phyloP scores from a whole-genome alignment of 2,329 filamentous ascomycete species.

The Periglandula ipomoeae region DNA sequence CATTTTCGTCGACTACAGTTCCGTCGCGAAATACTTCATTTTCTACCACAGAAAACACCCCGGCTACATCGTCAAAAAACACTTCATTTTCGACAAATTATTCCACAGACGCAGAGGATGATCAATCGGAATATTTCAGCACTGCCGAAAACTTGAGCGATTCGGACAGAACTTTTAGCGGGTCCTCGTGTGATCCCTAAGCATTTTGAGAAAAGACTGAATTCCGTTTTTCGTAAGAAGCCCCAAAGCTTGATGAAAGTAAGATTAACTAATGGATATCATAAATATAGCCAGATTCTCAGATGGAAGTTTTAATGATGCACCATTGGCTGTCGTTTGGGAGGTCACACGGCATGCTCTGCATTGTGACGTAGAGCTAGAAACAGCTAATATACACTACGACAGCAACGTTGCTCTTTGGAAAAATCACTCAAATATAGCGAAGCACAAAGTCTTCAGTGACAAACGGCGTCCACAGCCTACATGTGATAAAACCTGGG shows the following conservation, averaged over 20 bases:
- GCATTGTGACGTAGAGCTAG: constrained; percentile 33
- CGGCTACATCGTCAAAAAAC: constrained; percentile 4
- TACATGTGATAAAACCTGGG: constrained; percentile 36
- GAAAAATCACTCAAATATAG: constrained; percentile 33
- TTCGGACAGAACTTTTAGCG: not conserved
- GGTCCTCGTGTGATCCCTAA: not conserved
- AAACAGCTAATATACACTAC: constrained; percentile 26
- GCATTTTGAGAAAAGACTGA: constrained; percentile 19
- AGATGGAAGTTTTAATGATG: constrained; percentile 26
- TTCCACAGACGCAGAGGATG: not conserved
- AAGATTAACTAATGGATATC: not conserved
- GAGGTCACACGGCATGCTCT: constrained; percentile 40
- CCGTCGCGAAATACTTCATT: not conserved
- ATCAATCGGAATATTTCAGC: constrained; percentile 12
- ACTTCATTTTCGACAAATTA: constrained; percentile 4
- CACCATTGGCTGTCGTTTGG: constrained; percentile 42
- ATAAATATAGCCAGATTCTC: constrained; percentile 28
- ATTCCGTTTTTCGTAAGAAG: constrained; percentile 31
- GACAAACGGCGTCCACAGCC: constrained; percentile 39
- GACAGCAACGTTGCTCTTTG: constrained; percentile 23
- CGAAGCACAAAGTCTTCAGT: constrained; percentile 28
- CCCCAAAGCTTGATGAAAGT: not conserved
- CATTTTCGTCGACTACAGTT: not conserved
- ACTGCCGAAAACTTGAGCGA: constrained; percentile 10
- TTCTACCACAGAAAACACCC: not conserved